Evolutionary conservation across 257 asterid genomes (phyloP).

Genomic region (Anisodus acutangulus): DNA sequence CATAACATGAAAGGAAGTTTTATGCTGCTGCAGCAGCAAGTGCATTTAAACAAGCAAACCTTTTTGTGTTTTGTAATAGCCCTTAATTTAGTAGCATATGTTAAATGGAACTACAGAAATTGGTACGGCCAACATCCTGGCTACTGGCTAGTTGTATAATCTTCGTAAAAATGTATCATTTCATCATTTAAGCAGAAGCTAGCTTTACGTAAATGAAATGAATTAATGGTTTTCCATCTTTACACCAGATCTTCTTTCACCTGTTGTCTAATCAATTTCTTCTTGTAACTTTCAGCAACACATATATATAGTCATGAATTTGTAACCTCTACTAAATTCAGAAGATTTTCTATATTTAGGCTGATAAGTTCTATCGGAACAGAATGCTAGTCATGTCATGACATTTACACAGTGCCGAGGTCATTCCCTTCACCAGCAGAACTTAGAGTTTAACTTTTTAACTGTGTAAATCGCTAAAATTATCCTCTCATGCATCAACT

Average conservation of each 20-base stretch:
- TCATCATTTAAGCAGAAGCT: not conserved
- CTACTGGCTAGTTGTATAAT: not conserved
- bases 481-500: not conserved
- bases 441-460: not conserved
- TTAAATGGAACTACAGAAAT: not conserved
- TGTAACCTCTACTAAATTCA: not conserved
- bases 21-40: not conserved
- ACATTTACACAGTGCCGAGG: not conserved
- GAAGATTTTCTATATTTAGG: not conserved
- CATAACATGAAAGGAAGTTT: not conserved
- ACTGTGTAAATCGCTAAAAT: not conserved
- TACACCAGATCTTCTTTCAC: not conserved
- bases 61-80: not conserved
- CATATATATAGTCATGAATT: not conserved
- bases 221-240: constrained; percentile 11
- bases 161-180: not conserved
- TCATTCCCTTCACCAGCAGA: not conserved
- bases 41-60: not conserved
- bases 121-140: not conserved
- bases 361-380: not conserved
- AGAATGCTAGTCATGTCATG: constrained; percentile 2
- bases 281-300: not conserved
- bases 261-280: constrained; percentile 13
- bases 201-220: not conserved
- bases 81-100: not conserved